Conservation (phyloP, 768 basidiomycete genomes). For the Podaxis sp. region DNA sequence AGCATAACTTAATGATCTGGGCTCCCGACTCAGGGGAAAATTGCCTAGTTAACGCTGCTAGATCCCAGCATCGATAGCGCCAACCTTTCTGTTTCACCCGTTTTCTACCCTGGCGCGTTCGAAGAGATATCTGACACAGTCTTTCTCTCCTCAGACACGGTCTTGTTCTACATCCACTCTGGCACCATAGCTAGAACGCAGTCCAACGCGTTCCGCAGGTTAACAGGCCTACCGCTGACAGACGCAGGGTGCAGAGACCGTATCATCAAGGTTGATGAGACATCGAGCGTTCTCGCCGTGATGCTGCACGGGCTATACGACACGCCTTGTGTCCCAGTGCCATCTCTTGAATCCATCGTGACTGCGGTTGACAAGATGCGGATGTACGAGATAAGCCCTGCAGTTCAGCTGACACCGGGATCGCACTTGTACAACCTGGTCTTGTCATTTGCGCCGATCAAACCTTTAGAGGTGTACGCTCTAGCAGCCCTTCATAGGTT, state of each 20-base stretch:
- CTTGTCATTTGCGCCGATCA: constrained; percentile 15
- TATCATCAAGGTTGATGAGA: constrained; percentile 12
- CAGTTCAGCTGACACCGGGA: constrained; percentile 2
- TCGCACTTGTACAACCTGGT: constrained; percentile 13
- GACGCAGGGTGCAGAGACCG: constrained; percentile 1
- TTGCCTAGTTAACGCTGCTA: background rate
- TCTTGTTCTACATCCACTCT: constrained; percentile 18
- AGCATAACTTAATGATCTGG: background rate
- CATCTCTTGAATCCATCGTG: constrained; percentile 9
- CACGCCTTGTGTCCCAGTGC: constrained; percentile 13
- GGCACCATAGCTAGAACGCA: constrained; percentile 8
- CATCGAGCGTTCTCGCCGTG: constrained; percentile 13
- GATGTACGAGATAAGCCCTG: constrained; percentile 12
- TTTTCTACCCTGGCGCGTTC: constrained; percentile 13
- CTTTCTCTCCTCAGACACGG: constrained; percentile 18
- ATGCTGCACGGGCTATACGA: constrained; percentile 19
- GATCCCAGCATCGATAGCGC: background rate
- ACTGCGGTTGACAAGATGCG: constrained; percentile 19
- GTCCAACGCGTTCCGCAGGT: constrained; percentile 16
- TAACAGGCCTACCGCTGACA: background rate
- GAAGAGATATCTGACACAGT: constrained; percentile 11
- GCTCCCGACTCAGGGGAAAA: background rate
- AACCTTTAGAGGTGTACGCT: constrained; percentile 17
- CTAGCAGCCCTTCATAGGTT: constrained; percentile 18
- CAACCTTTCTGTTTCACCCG: constrained; percentile 16